Percentiles rank a stretch among this genome's conserved stretches.
Conservation (phyloP, 495 filamentous ascomycete genomes). For the Viridothelium virens region DNA sequence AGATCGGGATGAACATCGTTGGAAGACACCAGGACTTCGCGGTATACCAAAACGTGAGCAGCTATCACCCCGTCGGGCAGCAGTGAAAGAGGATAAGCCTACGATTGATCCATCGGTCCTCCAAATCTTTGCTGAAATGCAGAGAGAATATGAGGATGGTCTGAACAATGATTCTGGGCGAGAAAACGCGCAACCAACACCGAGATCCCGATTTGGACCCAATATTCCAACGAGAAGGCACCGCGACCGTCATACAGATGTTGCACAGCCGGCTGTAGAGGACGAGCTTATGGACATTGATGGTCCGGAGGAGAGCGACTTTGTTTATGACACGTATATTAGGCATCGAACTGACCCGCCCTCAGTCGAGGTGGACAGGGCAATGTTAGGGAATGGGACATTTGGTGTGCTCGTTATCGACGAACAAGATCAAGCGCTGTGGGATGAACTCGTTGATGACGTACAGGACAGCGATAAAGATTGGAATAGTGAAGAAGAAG, state of each 20-base stretch:
- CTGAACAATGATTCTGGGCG: not conserved
- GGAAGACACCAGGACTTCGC: not conserved
- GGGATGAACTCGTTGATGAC: conserved; percentile 49
- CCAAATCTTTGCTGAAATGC: conserved; percentile 6
- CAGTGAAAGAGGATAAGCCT: not conserved
- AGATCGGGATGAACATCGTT: not conserved
- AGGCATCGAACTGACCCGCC: conserved; percentile 32
- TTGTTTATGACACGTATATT: conserved; percentile 58
- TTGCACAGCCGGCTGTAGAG: not conserved
- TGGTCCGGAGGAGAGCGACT: conserved; percentile 46
- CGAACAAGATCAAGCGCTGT: conserved; percentile 49
- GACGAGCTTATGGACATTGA: conserved; percentile 30
- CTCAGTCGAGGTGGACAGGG: not conserved
- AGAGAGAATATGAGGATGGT: not conserved
- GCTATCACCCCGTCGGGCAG: not conserved
- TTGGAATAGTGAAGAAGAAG: conserved; percentile 54
- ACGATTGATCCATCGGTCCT: not conserved
- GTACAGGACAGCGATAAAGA: conserved; percentile 47
- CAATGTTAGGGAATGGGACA: conserved; percentile 22
- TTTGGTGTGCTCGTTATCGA: conserved; percentile 53
- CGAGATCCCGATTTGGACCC: not conserved
- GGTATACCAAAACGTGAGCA: not conserved
- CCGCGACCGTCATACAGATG: not conserved
- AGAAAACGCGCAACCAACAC: not conserved
- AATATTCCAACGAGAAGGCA: not conserved